Evolutionary conservation across 2,329 filamentous ascomycete species (phyloP).

Genomic region (Pseudonectria foliicola): DNA sequence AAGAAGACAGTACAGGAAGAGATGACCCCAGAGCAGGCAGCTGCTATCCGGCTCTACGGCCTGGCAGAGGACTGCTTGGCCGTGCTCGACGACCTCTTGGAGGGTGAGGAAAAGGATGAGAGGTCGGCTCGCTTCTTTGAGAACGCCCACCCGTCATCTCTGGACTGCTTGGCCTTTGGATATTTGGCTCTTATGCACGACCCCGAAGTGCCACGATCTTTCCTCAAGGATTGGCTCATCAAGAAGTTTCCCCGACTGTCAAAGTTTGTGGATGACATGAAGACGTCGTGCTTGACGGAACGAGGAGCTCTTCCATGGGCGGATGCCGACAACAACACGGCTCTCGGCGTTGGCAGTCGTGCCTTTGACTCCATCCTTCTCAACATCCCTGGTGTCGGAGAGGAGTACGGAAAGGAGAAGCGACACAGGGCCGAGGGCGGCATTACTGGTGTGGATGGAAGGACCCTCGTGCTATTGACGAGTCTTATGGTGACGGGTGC

Average conservation of each 20-base stretch:
- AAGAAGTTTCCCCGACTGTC: conserved; percentile 24
- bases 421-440: conserved; percentile 29
- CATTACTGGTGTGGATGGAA: conserved; percentile 26
- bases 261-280: conserved; percentile 26
- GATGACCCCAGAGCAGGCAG: conserved; percentile 63
- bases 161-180: conserved; percentile 76
- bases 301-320: conserved; percentile 22
- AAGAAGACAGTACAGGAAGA: conserved; percentile 54
- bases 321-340: conserved; percentile 11
- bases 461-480: conserved; percentile 24
- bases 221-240: conserved; percentile 35
- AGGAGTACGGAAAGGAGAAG: conserved; percentile 29
- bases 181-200: conserved; percentile 69
- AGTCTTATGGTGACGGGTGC: conserved; percentile 31
- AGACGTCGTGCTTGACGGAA: conserved; percentile 12
- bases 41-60: conserved; percentile 68
- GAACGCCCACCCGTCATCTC: conserved; percentile 17
- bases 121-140: conserved; percentile 26
- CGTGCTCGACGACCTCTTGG: conserved; percentile 55
- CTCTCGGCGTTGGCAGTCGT: conserved; percentile 22
- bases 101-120: conserved; percentile 11
- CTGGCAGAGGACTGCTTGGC: conserved; percentile 65
- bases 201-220: conserved; percentile 35
- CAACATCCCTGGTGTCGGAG: conserved; percentile 29
- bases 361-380: conserved; percentile 29